Conservation (phyloP, 129 eudicot genomes). For the Flaveria sonorensis region DNA sequence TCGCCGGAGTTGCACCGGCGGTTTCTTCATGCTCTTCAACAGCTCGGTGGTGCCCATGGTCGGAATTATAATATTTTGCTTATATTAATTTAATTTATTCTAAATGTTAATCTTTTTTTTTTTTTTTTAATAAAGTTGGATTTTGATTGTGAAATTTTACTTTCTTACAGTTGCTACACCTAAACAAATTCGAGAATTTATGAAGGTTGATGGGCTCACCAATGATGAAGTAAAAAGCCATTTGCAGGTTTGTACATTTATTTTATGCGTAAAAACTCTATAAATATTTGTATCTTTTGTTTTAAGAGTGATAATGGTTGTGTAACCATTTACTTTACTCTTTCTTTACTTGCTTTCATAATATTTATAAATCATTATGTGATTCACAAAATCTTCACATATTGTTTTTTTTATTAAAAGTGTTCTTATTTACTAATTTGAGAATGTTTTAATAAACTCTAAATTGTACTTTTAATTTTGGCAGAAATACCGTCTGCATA, state of each 20-base stretch:
- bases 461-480: background rate
- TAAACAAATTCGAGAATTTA: constrained; percentile 91
- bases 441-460: too few species aligned
- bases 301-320: too few species aligned
- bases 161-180: constrained; percentile 86
- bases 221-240: constrained; percentile 99
- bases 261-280: too few species aligned
- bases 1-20: constrained; percentile 86
- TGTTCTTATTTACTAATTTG: background rate
- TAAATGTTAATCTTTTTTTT: background rate
- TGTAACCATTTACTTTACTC: too few species aligned
- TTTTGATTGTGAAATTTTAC: background rate
- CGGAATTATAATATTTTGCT: constrained; percentile 20
- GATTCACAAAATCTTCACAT: background rate
- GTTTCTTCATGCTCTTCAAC: constrained; percentile 82
- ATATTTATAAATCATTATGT: too few species aligned
- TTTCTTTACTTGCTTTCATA: too few species aligned
- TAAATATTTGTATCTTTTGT: too few species aligned
- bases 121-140: background rate
- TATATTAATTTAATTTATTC: background rate
- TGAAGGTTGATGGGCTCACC: constrained; percentile 98
- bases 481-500: constrained; percentile 89
- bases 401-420: background rate
- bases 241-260: constrained; percentile 72
- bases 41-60: constrained; percentile 99